Evolutionary conservation across 805 yeast species (phyloP), one percentile per base, ranked within the genome.

Genomic region (Ogataea kodamae): DNA sequence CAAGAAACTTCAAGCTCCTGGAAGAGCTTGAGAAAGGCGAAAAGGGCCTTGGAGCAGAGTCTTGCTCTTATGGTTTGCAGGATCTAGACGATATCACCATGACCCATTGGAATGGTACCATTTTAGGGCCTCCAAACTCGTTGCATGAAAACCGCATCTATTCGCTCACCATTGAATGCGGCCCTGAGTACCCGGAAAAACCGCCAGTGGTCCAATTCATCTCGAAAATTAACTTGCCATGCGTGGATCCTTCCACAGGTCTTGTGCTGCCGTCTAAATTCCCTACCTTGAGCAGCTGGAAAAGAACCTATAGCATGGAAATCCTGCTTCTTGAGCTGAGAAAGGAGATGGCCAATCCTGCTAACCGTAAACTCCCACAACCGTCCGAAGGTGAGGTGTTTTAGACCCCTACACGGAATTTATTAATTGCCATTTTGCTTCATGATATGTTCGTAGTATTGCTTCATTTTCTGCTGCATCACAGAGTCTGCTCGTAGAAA

Each of bases 11-110:
- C 64, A 84, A 95, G 57, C 75, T 92, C 20, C 72, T 92, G 43
- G 99, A 92, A 64, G 99, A 92, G 64, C 71, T 92, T 46, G 99
- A 94, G 61, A 90, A 90, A 53, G 98, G 98, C 30, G 99, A 92
- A 57, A 92, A 92, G 60, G 99, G 98, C 13, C 68, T 85, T 29
- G 97, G 97, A 13, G 92, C 97, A 16, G 97, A 92, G 60, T 84
- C 95, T 10, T 89, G 96, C 58, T 90, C 97, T 14, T 87, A 92
- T 53, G 99, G 99, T 0, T 71, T 92, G 28, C 78, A 86, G 15
- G 90, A 86, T 51, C 78, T 82, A 43, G 95, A 85, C 51, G 99
- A 92, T 57, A 85, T 89, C 47, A 68, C 88, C 32, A 86, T 92
- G 95, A 83, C 95, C 8, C 64, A 81, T 51, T 92, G 99, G 99